Evolutionary conservation across 1,139 yeast genomes (phyloP), one percentile per base, ranked within the genome.

Genomic region (Kodamaea ohmeri): DNA sequence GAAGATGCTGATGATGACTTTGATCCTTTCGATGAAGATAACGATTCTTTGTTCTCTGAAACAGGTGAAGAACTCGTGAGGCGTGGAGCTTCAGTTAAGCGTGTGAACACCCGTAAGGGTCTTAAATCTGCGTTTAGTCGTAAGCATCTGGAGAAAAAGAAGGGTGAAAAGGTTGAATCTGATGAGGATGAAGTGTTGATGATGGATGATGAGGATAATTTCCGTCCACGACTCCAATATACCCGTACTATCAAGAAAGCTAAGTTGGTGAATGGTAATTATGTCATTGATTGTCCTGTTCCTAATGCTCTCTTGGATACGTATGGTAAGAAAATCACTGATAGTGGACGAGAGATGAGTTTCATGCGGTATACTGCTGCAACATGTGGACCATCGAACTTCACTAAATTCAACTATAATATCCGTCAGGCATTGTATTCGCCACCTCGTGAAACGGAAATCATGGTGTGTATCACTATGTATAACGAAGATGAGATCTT

Each of bases 361-460:
- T 81, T 79, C 47, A 77, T 85, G 84, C 67, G 95, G 47, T 85
- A 85, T 61, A 80, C 87, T 22, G 95, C 90, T 0, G 86, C 83
- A 33, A 85, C 95, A 1, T 80, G 89, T 55, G 88, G 87, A 38
- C 92, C 95, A 0, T 69, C 78, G 6, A 78, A 80, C 43, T 85
- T 80, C 51, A 62, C 58, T 30, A 53, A 58, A n/a, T 72, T 69
- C 49, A 71, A 76, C 48, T 85, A 83, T 60, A 77, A 79, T 27
- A 60, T 85, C 34, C 70, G 95, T 40, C 95, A 83, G 53, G 73
- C 71, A 30, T 70, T 83, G 47, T 85, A 83, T 55, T 63, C 69
- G 24, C 82, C 78, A 25, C 83, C 84, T 2, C 66, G 95, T 44
- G 71, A 71, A 44, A 85, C 94, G 0, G 94, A 85, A 58, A 63